These are phyloP conservation scores for Trichoderma atrobrunneum DNA, from an alignment of 2,329 filamentous ascomycete species.

Conservation along the genomic window DNA sequence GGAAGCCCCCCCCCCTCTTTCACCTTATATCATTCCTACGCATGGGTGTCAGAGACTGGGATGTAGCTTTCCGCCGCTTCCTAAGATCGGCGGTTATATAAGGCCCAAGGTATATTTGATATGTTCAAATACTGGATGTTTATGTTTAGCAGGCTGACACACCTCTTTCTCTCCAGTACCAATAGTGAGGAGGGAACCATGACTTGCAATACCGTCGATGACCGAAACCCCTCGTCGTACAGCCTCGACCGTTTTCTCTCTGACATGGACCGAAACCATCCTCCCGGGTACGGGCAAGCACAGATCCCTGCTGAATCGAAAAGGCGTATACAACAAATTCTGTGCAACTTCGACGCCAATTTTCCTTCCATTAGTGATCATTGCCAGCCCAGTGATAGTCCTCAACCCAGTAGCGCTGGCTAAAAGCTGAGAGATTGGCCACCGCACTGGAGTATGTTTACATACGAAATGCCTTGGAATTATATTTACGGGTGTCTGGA, in stretches of 20 bases:
- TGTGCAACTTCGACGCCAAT: background rate
- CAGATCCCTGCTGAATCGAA: background rate
- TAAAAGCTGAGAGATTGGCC: background rate
- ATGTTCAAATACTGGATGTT: background rate
- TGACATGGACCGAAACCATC: background rate
- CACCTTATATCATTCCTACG: too few relatives aligned
- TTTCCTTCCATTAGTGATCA: background rate
- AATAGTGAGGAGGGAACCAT: background rate
- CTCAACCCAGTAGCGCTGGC: background rate
- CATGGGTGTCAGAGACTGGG: too few relatives aligned
- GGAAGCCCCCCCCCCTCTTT: too few relatives aligned
- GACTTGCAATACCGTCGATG: background rate
- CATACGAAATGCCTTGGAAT: background rate
- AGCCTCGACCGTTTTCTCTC: background rate
- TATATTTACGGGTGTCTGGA: background rate
- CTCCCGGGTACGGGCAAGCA: background rate
- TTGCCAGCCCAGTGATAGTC: background rate
- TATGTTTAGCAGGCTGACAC: background rate
- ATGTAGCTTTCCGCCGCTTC: background rate
- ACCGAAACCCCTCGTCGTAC: background rate
- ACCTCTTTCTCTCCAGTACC: background rate
- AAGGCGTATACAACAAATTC: background rate
- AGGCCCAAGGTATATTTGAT: background rate
- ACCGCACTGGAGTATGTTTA: background rate
- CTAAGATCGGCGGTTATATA: background rate